Evolutionary conservation across 2,329 filamentous ascomycete genomes (phyloP), one percentile per base, ranked within the genome.

Genomic region (Ustulina deusta): DNA sequence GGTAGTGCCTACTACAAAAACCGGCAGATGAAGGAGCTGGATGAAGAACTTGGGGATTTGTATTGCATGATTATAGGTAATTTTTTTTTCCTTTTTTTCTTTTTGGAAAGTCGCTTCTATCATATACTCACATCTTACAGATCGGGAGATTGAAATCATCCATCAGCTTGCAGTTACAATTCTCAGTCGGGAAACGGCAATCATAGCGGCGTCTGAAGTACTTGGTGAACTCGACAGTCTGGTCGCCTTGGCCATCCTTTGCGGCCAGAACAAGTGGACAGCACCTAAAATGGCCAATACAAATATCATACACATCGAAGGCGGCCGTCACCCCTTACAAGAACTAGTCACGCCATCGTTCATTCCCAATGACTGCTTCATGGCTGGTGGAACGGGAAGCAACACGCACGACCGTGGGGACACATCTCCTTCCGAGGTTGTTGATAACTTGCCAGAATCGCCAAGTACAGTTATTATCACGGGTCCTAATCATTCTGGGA

Each of bases 401-500:
- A 52, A 69, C 52, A 40, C 71, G 13, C 69, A 74, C 2, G 72
- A 69, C 61, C 64, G 13, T 42, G 60, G 59, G 13, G 42, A 25
- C 36, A 44, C 36, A 64, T 55, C 25, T 20, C 27, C 25, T 61
- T 63, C 59, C 20, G 71, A 71, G 9, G 34, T 42, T 20, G 34
- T 63, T 7, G 65, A 61, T 46, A 61, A 56, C 29, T 66, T 62
- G 7, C 61, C 60, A 20, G 66, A 72, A 6, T 71, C 78, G 2
- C 89, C 92, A 13, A 93, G 87, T 71, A 91, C 93, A 81, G 78
- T 97, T 13, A 82, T 97, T 6, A 80, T 99, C 74, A 98, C 96
- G 0, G 96, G 96, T 0, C 94, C 96, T 4, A 99, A 99, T 74
- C 97, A 96, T 78, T 98, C 96, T 0, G 96, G 96, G 0, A 99